These are phyloP conservation scores for Crithidia thermophila DNA, from an alignment of 208 protist species.

Conservation along the genomic window DNA sequence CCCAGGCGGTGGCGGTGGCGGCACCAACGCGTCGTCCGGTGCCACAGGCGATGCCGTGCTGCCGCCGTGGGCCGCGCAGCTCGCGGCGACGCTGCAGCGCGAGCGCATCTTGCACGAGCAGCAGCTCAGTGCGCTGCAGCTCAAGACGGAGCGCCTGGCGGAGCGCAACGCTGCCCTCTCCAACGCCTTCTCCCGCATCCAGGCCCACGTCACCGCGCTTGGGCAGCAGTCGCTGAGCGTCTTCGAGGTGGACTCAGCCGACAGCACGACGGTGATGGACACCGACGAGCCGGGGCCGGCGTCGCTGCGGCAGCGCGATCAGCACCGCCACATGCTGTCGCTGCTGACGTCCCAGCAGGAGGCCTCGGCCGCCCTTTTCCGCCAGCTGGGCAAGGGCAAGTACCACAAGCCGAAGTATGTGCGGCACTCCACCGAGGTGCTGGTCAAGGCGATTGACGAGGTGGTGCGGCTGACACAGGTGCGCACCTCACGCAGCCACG, in stretches of 20 bases:
- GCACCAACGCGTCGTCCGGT: too few relatives aligned
- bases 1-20: neutral
- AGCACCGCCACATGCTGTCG: conserved; percentile 4
- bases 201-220: conserved; percentile 32
- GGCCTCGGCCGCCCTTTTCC: conserved; percentile 9
- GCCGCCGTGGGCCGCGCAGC: conserved; percentile 55
- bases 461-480: conserved; percentile 24
- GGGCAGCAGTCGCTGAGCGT: conserved; percentile 22
- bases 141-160: conserved; percentile 64
- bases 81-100: conserved; percentile 49
- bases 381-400: conserved; percentile 20
- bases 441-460: conserved; percentile 34
- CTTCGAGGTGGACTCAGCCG: conserved; percentile 17
- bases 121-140: conserved; percentile 72
- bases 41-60: conserved; percentile 18
- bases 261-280: conserved; percentile 18
- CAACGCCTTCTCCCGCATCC: conserved; percentile 42
- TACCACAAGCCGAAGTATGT: conserved; percentile 35
- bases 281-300: neutral
- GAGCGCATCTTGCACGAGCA: conserved; percentile 59
- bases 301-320: neutral
- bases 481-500: conserved; percentile 9
- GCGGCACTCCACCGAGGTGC: conserved; percentile 20
- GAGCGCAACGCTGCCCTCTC: conserved; percentile 51
- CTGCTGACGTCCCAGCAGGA: conserved; percentile 7